Base-by-base conservation (phyloP, 805 yeast species). In the Kuraishia piskuri region DNA sequence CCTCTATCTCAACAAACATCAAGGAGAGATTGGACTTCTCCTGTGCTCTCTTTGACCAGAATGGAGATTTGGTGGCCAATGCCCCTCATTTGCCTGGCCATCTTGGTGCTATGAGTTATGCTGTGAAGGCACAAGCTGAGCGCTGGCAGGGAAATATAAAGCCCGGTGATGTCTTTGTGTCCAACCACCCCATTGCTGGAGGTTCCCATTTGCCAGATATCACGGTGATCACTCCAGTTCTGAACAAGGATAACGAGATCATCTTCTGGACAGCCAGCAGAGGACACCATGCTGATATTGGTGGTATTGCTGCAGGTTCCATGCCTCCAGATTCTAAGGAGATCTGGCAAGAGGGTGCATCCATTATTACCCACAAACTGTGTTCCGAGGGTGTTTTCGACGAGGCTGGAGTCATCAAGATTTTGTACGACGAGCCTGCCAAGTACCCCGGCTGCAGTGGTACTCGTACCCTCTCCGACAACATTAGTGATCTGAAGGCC, bases 211-310 rank as follows among this genome's bases (percentile, higher is more conserved):
- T 75, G 40, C 80, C 79, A 19, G 80, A 75, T 62, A 75, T 80
- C 55, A 80, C 85, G 1, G 76, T 80, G 31, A 76, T 80, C 22
- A 75, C 84, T 1, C 86, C 86, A 1, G 83, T 80, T 1, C 71
- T 77, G 56, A 63, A 71, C 54, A 71, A 77, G 21, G 73, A 71
- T 36, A 22, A 22, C n/a, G 63, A 71, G 45, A 74, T 78, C 14
- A 69, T 72, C 26, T 80, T 79, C 58, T 78, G 78, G 67, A 76
- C 77, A 20, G 85, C 84, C 3, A 72, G 83, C 1, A 68, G 85
- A 55, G 84, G 83, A 3, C 85, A 80, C 63, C 86, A 80, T 64
- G 79, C 84, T 23, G 85, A 80, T 57, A 80, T 80, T 59, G 85
- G 85, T 44, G 80, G 83, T n/a, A 73, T 79, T 51, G 71, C 80